Percentiles rank a stretch among this genome's conserved stretches.
phyloP scores from a whole-genome alignment of 176 grass and related monocot genomes.

The Cymbopogon citratus region DNA sequence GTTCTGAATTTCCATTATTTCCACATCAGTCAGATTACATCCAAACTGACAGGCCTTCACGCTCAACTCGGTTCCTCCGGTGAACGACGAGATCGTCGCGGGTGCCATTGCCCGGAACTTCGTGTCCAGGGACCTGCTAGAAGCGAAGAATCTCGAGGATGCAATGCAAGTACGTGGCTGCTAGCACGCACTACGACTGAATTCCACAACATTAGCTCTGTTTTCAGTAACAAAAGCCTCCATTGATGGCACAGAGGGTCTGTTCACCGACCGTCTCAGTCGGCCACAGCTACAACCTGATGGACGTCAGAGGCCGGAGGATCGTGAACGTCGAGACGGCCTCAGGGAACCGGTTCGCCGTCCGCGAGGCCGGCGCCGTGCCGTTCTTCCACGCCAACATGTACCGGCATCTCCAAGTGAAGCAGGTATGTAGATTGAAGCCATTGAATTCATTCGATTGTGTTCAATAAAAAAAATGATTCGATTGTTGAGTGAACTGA shows the following conservation, averaged over 20 bases:
- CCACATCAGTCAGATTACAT: neutral
- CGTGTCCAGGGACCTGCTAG: slow-evolving; percentile 62
- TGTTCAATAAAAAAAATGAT: too few species aligned
- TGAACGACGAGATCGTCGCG: slow-evolving; percentile 41
- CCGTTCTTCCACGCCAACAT: slow-evolving; percentile 91
- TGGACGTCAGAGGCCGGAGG: slow-evolving; percentile 49
- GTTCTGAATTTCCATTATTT: neutral
- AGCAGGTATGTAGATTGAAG: slow-evolving; percentile 49
- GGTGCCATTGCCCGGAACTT: slow-evolving; percentile 61
- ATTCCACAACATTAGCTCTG: neutral
- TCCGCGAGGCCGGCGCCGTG: slow-evolving; percentile 37
- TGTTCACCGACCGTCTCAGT: slow-evolving; percentile 44
- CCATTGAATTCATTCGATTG: neutral
- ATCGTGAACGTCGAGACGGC: slow-evolving; percentile 80
- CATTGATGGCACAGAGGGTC: slow-evolving; percentile 29
- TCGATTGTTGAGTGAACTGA: neutral
- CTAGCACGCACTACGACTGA: neutral
- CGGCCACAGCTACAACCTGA: slow-evolving; percentile 88
- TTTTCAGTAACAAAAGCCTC: neutral
- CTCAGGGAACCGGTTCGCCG: slow-evolving; percentile 42
- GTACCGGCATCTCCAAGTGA: slow-evolving; percentile 66
- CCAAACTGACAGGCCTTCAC: slow-evolving; percentile 54
- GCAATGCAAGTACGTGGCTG: slow-evolving; percentile 42
- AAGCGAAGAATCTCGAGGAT: slow-evolving; percentile 56
- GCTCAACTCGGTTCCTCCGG: slow-evolving; percentile 71